A percentile compares a stretch with the other conserved stretches of the same genome.
phyloP scores from a whole-genome alignment of 495 filamentous ascomycete genomes.

The Aspergillus ostianus region DNA sequence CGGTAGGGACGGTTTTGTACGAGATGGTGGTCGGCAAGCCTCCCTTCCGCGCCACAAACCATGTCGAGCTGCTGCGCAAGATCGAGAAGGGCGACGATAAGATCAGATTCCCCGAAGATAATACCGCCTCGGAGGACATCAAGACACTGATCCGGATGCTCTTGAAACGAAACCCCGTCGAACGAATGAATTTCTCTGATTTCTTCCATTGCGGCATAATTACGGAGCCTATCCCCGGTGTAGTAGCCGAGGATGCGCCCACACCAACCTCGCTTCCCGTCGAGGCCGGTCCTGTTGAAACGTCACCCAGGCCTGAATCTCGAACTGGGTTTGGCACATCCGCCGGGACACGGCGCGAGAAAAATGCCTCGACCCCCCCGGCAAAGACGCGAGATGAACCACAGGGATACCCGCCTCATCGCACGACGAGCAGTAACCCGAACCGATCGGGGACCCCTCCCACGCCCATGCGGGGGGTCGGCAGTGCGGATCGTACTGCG shows the following conservation, averaged over 20 bases:
- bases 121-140: constrained; percentile 68
- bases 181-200: constrained; percentile 76
- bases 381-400: constrained; percentile 25
- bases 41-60: constrained; percentile 88
- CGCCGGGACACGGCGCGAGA: constrained; percentile 15
- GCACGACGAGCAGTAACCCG: constrained; percentile 18
- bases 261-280: neutral
- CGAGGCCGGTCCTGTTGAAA: neutral
- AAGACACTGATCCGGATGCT: constrained; percentile 78
- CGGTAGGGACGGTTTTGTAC: constrained; percentile 88
- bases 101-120: constrained; percentile 77
- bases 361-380: constrained; percentile 24
- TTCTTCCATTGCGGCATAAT: constrained; percentile 79
- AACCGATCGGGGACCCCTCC: constrained; percentile 38
- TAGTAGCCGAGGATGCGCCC: constrained; percentile 72
- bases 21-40: constrained; percentile 93
- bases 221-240: constrained; percentile 74
- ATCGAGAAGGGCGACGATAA: constrained; percentile 84
- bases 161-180: constrained; percentile 79
- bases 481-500: constrained; percentile 38
- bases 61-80: constrained; percentile 87
- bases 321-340: constrained; percentile 21
- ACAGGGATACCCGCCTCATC: constrained; percentile 25
- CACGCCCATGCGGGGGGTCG: constrained; percentile 36
- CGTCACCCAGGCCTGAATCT: constrained; percentile 19